Evolutionary conservation across 2,329 filamentous ascomycete species (phyloP).

Genomic region (Fusarium longipes): DNA sequence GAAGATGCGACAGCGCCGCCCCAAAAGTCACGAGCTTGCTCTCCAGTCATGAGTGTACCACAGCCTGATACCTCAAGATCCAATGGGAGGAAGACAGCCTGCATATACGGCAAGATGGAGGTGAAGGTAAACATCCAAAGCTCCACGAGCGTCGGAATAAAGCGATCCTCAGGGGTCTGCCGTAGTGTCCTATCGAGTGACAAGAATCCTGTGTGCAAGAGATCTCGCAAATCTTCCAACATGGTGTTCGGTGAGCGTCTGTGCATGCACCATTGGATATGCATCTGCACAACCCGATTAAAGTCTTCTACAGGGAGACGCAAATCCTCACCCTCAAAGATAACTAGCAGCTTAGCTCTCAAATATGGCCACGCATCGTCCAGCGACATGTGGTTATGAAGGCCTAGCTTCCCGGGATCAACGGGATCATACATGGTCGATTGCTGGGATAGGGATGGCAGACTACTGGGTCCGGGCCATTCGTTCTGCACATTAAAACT

Average conservation of each 20-base stretch:
- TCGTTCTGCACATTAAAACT: conserved; percentile 55
- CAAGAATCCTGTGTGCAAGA: conserved; percentile 83
- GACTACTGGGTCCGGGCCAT: conserved; percentile 66
- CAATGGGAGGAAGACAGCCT: conserved; percentile 92
- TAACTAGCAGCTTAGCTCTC: conserved; percentile 78
- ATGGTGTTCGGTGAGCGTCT: conserved; percentile 76
- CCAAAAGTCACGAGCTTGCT: conserved; percentile 92
- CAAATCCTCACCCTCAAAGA: conserved; percentile 85
- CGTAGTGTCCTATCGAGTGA: conserved; percentile 87
- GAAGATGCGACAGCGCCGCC: conserved; percentile 69
- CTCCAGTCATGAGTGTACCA: conserved; percentile 79
- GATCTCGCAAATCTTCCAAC: conserved; percentile 79
- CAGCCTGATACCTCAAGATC: conserved; percentile 92
- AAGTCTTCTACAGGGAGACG: conserved; percentile 85
- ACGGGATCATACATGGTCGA: conserved; percentile 64
- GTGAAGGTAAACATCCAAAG: conserved; percentile 96
- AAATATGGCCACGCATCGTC: conserved; percentile 88
- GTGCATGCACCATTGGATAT: conserved; percentile 82
- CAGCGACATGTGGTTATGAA: conserved; percentile 74
- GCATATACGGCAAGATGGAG: conserved; percentile 89
- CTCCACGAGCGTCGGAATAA: conserved; percentile 91
- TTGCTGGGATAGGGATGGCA: conserved; percentile 58
- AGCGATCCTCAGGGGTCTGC: conserved; percentile 81
- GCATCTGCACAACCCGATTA: conserved; percentile 81
- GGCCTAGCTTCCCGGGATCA: conserved; percentile 65